Evolutionary conservation across 192 early-diverging fungal species (phyloP), one percentile per base, ranked within the genome.

Genomic region (Gryganskiella cystojenkinii): DNA sequence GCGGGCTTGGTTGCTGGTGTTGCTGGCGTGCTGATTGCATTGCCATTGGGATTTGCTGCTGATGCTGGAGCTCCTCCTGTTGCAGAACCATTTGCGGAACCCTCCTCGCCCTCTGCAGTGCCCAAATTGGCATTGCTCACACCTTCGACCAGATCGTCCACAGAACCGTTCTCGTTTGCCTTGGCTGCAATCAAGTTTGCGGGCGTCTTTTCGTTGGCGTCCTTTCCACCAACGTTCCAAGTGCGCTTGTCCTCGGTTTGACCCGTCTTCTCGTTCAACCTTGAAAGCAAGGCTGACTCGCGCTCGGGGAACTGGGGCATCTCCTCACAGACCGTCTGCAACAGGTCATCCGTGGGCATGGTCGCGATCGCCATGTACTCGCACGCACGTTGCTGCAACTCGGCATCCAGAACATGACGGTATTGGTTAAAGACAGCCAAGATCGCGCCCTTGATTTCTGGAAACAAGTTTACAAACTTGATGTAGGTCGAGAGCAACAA

Each of bases 291-390:
- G 1, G 95, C 92, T 1, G 96, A 98, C 72, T 96, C 95, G 25
- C 95, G 89, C 69, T 96, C 95, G 2, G 95, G 94, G 83, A 95
- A 99, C 40, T 94, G 94, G 51, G 98, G 98, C 95, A 99, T 99
- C 79, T 99, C 97, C 65, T 98, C 98, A 71, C 96, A 97, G 27
- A 97, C 92, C 1, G 91, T 92, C 42, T 96, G 94, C 27, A 99
- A 71, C 31, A 99, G 83, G 24, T 94, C 93, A 25, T 97, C 95
- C 25, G 88, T 92, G n/a, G 92, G 88, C 78, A 93, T 83, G 2
- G 89, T 93, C 10, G 89, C 88, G 64, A 99, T 88, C 9, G 94
- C 86, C 47, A 97, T 88, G 82, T 99, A 99, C 83, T 99, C 98
- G 66, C 92, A 95, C 0, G 98, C 97, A 34, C 98, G 88, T 71